A percentile compares a stretch with the other conserved stretches of the same genome.
Evolutionary conservation across 345 rosid species (phyloP).

Genomic region (Angophora floribunda): DNA sequence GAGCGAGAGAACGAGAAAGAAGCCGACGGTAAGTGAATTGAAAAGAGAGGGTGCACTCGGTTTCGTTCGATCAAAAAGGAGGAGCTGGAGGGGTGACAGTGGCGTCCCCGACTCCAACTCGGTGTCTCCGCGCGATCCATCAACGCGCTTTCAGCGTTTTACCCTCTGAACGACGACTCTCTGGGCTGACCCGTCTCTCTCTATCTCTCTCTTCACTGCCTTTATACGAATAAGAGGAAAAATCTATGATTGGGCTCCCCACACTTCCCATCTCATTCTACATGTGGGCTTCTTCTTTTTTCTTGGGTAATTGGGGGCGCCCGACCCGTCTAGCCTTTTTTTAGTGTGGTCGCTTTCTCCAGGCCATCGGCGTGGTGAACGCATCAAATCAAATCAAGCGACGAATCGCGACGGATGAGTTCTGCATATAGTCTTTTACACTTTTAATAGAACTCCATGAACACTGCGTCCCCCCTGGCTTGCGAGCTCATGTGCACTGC

Average conservation of each 20-base stretch:
- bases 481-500: background rate
- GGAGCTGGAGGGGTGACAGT: background rate
- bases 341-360: background rate
- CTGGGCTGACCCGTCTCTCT: background rate
- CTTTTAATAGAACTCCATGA: too few species aligned
- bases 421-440: too few species aligned
- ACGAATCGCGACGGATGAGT: too few species aligned
- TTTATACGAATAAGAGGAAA: background rate
- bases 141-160: background rate
- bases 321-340: background rate
- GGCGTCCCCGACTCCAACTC: background rate
- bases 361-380: background rate
- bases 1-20: background rate
- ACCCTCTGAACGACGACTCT: background rate
- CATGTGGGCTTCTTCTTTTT: background rate
- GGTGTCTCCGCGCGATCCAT: background rate
- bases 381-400: background rate
- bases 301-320: fast-evolving
- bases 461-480: background rate
- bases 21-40: background rate
- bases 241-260: background rate
- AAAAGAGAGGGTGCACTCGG: background rate
- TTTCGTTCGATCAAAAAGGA: background rate
- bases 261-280: background rate
- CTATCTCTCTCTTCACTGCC: background rate